phyloP scores from a whole-genome alignment of 257 asterid species.

The Lycium barbarum region DNA sequence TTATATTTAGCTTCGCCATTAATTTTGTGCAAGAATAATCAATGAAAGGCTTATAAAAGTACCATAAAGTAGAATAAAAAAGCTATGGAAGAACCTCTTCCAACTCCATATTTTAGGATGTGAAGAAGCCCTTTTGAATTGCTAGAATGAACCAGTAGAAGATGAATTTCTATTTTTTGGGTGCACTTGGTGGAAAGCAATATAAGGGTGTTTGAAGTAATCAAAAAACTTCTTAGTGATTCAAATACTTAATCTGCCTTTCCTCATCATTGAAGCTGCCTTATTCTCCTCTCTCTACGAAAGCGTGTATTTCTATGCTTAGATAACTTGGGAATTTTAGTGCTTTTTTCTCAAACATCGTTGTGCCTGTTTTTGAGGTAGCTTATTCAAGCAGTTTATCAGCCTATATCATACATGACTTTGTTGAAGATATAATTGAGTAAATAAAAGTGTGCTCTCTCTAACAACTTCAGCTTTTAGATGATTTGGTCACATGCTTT shows the following conservation, averaged over 20 bases:
- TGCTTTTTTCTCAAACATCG: background rate
- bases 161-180: background rate
- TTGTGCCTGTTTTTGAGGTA: background rate
- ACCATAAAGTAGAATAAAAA: background rate
- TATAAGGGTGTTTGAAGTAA: background rate
- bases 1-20: background rate
- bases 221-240: background rate
- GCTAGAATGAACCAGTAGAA: background rate
- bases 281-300: background rate
- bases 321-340: background rate
- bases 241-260: background rate
- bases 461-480: background rate
- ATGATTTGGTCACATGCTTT: background rate
- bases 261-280: background rate
- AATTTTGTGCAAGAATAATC: background rate
- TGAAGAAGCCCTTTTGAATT: conserved; percentile 15
- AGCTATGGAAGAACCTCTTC: conserved; percentile 9
- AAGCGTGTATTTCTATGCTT: background rate
- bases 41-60: background rate
- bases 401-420: background rate
- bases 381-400: conserved; percentile 16
- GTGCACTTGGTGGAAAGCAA: background rate
- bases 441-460: background rate
- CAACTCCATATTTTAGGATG: background rate
- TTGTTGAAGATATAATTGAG: background rate